A percentile compares a stretch with the other conserved stretches of the same genome.
These are phyloP conservation scores for Colletotrichum agaves DNA, from an alignment of 2,329 filamentous ascomycete species.

Conservation along the genomic window DNA sequence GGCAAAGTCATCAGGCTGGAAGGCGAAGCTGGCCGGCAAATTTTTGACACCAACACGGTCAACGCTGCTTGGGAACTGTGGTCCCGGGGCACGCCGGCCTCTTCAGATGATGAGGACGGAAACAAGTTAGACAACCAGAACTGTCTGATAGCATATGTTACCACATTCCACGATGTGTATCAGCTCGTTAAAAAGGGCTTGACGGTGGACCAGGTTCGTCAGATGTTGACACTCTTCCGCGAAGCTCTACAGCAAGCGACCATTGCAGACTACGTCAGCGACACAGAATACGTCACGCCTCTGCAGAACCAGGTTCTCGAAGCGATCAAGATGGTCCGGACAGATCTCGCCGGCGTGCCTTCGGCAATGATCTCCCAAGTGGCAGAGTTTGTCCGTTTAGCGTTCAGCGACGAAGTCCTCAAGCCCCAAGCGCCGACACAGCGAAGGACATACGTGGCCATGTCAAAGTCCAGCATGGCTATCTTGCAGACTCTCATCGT, in stretches of 20 bases:
- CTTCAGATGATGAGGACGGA: conserved; percentile 47
- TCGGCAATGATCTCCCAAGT: conserved; percentile 76
- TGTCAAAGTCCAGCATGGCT: conserved; percentile 84
- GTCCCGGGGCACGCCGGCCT: conserved; percentile 70
- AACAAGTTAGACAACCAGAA: conserved; percentile 76
- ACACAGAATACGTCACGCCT: conserved; percentile 78
- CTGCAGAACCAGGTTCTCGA: conserved; percentile 78
- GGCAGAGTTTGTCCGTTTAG: conserved; percentile 76
- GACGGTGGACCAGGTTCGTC: conserved; percentile 68
- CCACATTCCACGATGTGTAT: conserved; percentile 81
- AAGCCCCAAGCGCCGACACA: conserved; percentile 45
- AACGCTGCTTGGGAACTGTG: conserved; percentile 76
- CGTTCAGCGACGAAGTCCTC: conserved; percentile 62
- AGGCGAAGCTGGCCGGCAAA: conserved; percentile 62
- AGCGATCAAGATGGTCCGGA: conserved; percentile 73
- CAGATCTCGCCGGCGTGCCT: conserved; percentile 72
- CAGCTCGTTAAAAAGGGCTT: conserved; percentile 75
- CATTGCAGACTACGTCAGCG: conserved; percentile 73
- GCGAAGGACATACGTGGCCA: conserved; percentile 86
- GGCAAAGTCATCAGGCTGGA: conserved; percentile 67
- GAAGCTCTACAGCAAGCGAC: conserved; percentile 78
- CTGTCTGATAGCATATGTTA: conserved; percentile 86
- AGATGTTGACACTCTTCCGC: conserved; percentile 77
- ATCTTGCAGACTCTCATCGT: conserved; percentile 72
- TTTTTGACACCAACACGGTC: conserved; percentile 63